Base-by-base conservation (phyloP, 2,329 filamentous ascomycete species). In the Pseudocercospora musae region DNA sequence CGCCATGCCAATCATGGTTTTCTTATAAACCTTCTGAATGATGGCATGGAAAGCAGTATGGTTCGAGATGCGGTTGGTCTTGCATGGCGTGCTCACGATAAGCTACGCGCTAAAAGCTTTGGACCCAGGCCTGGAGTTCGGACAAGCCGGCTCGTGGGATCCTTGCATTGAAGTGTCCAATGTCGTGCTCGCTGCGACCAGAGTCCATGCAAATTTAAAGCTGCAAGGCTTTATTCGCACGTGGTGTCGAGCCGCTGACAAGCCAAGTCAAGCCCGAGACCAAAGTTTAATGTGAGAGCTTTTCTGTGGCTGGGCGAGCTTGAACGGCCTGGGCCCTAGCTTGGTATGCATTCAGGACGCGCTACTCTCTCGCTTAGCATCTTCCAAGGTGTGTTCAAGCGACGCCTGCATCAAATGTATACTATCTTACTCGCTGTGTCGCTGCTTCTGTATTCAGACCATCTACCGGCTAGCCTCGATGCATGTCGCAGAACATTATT, bases 291-390 rank as follows among this genome's bases (percentile, higher is more conserved):
- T 50, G 20, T 11, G 20, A 27, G 53, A 56, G 53, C 53, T 56
- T 56, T 42, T 31, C 5, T 11, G 33, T n/a, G 31, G 53, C 53
- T 56, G 53, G 53, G 53, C 53, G 53, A 37, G 53, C 53, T 56
- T 56, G 53, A 56, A 23, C 18, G 53, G 53, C 48, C 48, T 50
- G 21, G 48, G 20, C 48, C 23, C 23, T 27, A n/a, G 21, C 48
- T 27, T 50, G 21, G 23, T 27, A 37, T 13, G 6, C 3, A 37
- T 31, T 31, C 29, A 11, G 13, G 29, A 8, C 18, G 11, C 46
- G 46, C 46, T 11, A 13, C 18, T 23, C 23, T 13, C 15, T 49
- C 46, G 18, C 18, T 18, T 49, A 21, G 40, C 3, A 44, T n/a
- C 20, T 44, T 20, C 9, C 1, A 11, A 49, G 46, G 46, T 21